phyloP scores from a whole-genome alignment of 139 green algal genomes.

The Desmodesmus armatus region DNA sequence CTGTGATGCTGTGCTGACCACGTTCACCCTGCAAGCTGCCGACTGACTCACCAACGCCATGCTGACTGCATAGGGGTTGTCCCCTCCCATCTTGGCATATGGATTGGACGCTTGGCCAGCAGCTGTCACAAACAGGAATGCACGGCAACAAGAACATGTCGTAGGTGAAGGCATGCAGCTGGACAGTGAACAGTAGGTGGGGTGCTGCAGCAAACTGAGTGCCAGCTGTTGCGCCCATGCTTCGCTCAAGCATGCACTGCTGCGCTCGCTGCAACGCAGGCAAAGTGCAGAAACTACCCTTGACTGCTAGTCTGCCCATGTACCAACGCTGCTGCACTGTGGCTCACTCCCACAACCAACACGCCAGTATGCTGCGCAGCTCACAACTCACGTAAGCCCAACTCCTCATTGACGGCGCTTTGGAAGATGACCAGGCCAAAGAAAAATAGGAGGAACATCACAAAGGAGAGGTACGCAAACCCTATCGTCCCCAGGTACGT shows the following conservation, averaged over 20 bases:
- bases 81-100: slow-evolving; percentile 29
- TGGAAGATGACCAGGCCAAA: slow-evolving; percentile 60
- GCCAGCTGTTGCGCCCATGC: not conserved
- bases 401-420: slow-evolving; percentile 52
- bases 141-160: not conserved
- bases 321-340: not conserved
- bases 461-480: slow-evolving; percentile 57
- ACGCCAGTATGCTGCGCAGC: not conserved
- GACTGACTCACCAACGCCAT: not conserved
- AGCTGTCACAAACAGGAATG: not conserved
- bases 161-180: not conserved
- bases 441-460: slow-evolving; percentile 63
- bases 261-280: not conserved
- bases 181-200: not conserved
- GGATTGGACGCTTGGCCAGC: not conserved
- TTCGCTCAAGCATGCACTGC: not conserved
- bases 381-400: slow-evolving; percentile 52
- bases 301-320: not conserved
- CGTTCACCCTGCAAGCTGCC: not conserved
- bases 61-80: slow-evolving; percentile 23
- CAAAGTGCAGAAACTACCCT: not conserved
- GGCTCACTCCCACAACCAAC: not conserved
- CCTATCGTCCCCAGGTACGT: slow-evolving; percentile 53
- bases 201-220: not conserved
- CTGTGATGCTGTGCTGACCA: not conserved